phyloP scores from a whole-genome alignment of 106 monocot species.

The Phalaenopsis aphrodite region DNA sequence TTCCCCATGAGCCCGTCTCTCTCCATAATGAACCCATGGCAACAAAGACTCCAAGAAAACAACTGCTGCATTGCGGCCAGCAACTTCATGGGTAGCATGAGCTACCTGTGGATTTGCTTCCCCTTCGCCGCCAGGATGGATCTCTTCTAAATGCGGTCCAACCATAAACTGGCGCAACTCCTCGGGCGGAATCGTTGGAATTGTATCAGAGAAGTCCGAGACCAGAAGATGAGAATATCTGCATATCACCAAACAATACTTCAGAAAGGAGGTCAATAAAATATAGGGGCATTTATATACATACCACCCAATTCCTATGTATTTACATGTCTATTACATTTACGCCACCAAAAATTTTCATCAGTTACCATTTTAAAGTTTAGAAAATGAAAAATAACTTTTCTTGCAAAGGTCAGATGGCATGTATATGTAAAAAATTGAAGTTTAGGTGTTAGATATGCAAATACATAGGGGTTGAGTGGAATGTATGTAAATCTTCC shows the following conservation, averaged over 20 bases:
- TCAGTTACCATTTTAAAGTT: too few relatives aligned
- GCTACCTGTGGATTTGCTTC: slow-evolving; percentile 29
- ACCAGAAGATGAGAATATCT: slow-evolving; percentile 92
- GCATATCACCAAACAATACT: background rate
- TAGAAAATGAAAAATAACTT: too few relatives aligned
- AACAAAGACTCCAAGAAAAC: slow-evolving; percentile 87
- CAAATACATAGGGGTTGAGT: too few relatives aligned
- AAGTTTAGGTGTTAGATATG: too few relatives aligned
- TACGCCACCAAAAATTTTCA: too few relatives aligned
- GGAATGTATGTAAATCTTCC: too few relatives aligned
- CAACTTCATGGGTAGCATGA: slow-evolving; percentile 39
- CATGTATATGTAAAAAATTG: too few relatives aligned
- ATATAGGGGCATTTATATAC: background rate
- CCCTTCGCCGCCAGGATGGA: slow-evolving; percentile 24
- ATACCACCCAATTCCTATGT: too few relatives aligned
- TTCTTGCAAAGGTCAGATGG: too few relatives aligned
- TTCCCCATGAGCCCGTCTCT: slow-evolving; percentile 19
- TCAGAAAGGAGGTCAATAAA: background rate
- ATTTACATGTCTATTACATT: too few relatives aligned
- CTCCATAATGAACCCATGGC: slow-evolving; percentile 71
- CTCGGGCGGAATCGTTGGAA: slow-evolving; percentile 86
- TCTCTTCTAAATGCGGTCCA: slow-evolving; percentile 36
- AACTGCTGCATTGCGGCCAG: slow-evolving; percentile 63
- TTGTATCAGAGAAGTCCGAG: slow-evolving; percentile 82
- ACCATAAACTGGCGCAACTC: slow-evolving; percentile 80